A percentile compares a stretch with the other conserved stretches of the same genome.
These are phyloP conservation scores for Lentinus polychrous DNA, from an alignment of 1,284 basidiomycete genomes.

Conservation along the genomic window DNA sequence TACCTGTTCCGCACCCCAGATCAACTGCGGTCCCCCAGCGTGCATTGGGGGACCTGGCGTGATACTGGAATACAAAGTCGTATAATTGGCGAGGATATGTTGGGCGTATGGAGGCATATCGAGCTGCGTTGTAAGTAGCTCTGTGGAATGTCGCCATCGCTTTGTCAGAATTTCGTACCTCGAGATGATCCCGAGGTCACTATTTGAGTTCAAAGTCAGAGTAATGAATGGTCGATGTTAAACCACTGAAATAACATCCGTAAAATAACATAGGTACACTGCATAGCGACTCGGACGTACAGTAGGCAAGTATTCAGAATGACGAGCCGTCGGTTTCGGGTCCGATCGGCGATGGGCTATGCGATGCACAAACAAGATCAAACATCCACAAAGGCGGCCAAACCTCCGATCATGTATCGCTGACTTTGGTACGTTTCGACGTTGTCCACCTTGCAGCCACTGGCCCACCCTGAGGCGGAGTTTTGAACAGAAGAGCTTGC, in stretches of 20 bases:
- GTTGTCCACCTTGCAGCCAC: no score
- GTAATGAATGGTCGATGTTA: no score
- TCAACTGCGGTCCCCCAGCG: conserved; percentile 60
- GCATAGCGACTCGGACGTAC: no score
- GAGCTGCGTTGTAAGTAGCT: conserved; percentile 51
- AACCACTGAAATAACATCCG: no score
- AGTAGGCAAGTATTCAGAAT: no score
- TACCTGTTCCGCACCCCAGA: conserved; percentile 81
- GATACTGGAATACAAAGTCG: conserved; percentile 54
- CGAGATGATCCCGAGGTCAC: no score
- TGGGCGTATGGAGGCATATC: conserved; percentile 60
- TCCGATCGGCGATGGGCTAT: background rate
- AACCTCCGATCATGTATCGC: no score
- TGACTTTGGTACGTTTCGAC: no score
- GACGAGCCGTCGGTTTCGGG: background rate
- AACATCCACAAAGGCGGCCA: no score
- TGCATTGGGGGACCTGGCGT: conserved; percentile 32
- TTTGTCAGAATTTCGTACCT: no score
- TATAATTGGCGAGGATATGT: conserved; percentile 63
- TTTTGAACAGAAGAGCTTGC: background rate
- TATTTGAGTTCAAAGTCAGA: no score
- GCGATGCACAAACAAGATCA: background rate
- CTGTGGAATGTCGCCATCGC: conserved; percentile 66
- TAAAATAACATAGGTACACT: no score
- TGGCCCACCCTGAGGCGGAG: background rate